Conservation (phyloP, 129 eudicot genomes). For the Chrysanthemum makinoi region DNA sequence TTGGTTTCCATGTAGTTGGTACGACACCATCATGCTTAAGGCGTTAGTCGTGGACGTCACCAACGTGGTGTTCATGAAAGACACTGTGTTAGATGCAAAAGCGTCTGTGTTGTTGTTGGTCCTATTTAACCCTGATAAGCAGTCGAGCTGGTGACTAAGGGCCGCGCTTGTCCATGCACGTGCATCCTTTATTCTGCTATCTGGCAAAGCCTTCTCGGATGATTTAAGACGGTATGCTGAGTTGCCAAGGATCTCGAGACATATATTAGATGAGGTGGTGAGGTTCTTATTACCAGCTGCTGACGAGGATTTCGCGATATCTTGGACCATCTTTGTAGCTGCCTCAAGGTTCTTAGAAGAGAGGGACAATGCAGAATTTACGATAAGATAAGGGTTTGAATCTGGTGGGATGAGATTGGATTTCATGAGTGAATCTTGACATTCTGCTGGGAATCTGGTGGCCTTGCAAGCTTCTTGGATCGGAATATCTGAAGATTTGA, state of each 20-base stretch:
- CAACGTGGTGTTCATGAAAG: constrained; percentile 46
- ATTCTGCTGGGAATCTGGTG: constrained; percentile 39
- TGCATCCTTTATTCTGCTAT: constrained; percentile 50
- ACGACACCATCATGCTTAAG: constrained; percentile 55
- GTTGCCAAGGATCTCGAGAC: constrained; percentile 38
- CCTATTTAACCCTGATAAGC: constrained; percentile 69
- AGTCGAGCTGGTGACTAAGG: constrained; percentile 65
- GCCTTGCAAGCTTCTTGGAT: constrained; percentile 49
- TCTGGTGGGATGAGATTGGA: constrained; percentile 8
- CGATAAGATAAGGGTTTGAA: constrained; percentile 25
- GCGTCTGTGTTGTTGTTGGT: constrained; percentile 49
- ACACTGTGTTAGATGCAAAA: constrained; percentile 45
- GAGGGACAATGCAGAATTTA: constrained; percentile 28
- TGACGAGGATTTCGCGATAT: constrained; percentile 24
- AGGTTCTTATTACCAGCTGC: constrained; percentile 38
- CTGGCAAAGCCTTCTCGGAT: constrained; percentile 42
- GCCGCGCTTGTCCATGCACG: constrained; percentile 81
- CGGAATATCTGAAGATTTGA: too few relatives aligned
- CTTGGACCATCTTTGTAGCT: constrained; percentile 19
- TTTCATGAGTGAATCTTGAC: constrained; percentile 26
- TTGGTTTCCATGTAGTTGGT: too few relatives aligned
- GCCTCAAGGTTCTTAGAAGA: constrained; percentile 31
- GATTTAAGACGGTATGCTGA: constrained; percentile 39
- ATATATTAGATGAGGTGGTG: constrained; percentile 48
- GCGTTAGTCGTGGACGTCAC: constrained; percentile 52